These are phyloP conservation scores for Zymoseptoria brevis DNA, from an alignment of 2,329 filamentous ascomycete genomes.

Conservation along the genomic window DNA sequence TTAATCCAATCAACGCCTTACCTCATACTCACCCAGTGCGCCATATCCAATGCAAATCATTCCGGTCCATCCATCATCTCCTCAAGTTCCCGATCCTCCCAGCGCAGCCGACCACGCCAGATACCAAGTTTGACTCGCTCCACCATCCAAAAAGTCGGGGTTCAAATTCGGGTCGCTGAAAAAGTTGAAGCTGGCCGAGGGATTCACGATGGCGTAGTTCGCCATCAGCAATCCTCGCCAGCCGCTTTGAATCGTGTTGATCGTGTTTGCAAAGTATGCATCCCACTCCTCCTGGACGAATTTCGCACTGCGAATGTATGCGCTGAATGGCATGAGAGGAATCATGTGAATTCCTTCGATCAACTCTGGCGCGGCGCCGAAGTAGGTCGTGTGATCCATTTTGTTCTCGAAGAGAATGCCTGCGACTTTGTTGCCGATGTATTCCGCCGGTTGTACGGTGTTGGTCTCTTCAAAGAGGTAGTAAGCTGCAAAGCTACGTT, in stretches of 20 bases:
- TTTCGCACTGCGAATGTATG: slow-evolving; percentile 54
- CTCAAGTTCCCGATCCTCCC: slow-evolving; percentile 22
- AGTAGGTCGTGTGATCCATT: slow-evolving; percentile 85
- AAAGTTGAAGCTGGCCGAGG: slow-evolving; percentile 62
- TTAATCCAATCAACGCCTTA: neutral
- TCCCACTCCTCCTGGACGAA: slow-evolving; percentile 83
- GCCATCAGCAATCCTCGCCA: slow-evolving; percentile 83
- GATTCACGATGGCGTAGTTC: slow-evolving; percentile 71
- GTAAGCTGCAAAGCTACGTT: slow-evolving; percentile 66
- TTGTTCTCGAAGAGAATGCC: slow-evolving; percentile 82
- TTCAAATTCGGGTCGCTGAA: slow-evolving; percentile 62
- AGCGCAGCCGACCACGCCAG: slow-evolving; percentile 68
- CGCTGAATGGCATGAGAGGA: slow-evolving; percentile 60
- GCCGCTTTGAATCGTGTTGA: slow-evolving; percentile 58
- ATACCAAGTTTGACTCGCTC: slow-evolving; percentile 79
- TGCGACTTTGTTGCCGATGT: slow-evolving; percentile 67
- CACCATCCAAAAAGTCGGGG: slow-evolving; percentile 65
- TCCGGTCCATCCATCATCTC: neutral
- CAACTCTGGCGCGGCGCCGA: slow-evolving; percentile 46
- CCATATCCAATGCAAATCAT: neutral
- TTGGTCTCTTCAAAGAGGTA: slow-evolving; percentile 72
- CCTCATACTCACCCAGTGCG: neutral
- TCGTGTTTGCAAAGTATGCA: slow-evolving; percentile 62
- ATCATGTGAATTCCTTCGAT: slow-evolving; percentile 72
- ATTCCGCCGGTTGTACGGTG: slow-evolving; percentile 62